Evolutionary conservation across 805 yeast species (phyloP), one percentile per base, ranked within the genome.

Genomic region (Lipomyces sp.): DNA sequence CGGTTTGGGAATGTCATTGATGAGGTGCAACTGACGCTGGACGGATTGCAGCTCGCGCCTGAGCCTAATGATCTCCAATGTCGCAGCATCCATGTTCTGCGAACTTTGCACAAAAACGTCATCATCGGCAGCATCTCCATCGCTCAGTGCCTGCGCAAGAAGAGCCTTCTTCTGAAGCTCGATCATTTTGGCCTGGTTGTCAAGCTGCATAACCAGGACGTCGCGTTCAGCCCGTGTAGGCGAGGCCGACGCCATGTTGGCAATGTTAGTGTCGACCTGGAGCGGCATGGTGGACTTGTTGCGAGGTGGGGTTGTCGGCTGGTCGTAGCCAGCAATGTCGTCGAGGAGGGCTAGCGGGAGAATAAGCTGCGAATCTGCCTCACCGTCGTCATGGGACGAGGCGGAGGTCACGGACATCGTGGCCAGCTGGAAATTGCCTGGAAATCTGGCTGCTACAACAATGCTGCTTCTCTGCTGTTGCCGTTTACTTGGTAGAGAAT

Each of bases 121-220:
- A 39, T n/a, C 15, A 30, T 58, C 60, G 2, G 53, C 18, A 3
- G 33, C 35, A 29, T 57, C 61, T 50, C 13, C 51, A 4, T 65
- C 69, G 24, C 37, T 32, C 33, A 34, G 32, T 15, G 62, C 48
- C 64, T 66, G 69, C 8, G 64, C 53, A 6, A 67, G 59, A 11
- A 67, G 64, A 29, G 58, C 48, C 53, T 65, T 59, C 32, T 63
- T 62, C 57, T 67, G 70, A 13, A 64, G 63, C 59, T 65, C 69
- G 37, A 67, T 67, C 33, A 67, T 57, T 34, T 58, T 58, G 2
- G 66, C 69, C 55, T 67, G 70, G 32, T 42, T 58, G 39, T 67
- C 69, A 35, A 67, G 70, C 60, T 57, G 48, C 56, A 24, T 29
- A n/a, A 67, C 24, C 48, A 67, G n/a, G 8, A 60, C 55, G 5